Evolutionary conservation across 192 early-diverging fungal genomes (phyloP).

Genomic region (Coemansia sp.): DNA sequence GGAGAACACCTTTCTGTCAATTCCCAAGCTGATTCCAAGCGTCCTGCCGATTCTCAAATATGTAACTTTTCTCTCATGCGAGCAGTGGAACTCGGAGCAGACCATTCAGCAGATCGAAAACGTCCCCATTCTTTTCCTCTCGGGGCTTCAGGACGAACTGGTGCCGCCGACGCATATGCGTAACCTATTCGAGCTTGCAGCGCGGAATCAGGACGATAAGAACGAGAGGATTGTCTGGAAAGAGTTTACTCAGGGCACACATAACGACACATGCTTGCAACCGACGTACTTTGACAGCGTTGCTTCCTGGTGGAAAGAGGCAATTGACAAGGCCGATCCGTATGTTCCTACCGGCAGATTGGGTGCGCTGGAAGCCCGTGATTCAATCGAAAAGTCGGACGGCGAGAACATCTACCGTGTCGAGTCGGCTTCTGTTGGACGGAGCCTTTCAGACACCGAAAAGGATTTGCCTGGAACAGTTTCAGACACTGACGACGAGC

Average conservation of each 20-base stretch:
- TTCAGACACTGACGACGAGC: constrained; percentile 1
- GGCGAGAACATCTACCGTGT: constrained; percentile 45
- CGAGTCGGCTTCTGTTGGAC: constrained; percentile 35
- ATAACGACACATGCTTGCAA: constrained; percentile 91
- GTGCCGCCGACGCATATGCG: constrained; percentile 88
- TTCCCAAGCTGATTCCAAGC: constrained; percentile 84
- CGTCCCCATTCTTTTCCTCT: constrained; percentile 79
- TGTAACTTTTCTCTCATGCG: constrained; percentile 79
- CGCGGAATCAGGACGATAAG: constrained; percentile 34
- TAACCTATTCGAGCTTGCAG: constrained; percentile 63
- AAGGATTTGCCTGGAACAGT: not conserved
- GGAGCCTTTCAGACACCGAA: constrained; percentile 20
- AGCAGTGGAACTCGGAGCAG: constrained; percentile 83
- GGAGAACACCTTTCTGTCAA: constrained; percentile 91
- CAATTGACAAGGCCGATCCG: constrained; percentile 32
- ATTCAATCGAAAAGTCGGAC: constrained; percentile 43
- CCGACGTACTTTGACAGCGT: constrained; percentile 82
- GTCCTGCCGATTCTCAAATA: constrained; percentile 75
- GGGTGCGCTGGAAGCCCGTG: constrained; percentile 32
- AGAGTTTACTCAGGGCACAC: constrained; percentile 78
- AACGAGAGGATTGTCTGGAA: constrained; percentile 48
- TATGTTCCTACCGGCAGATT: constrained; percentile 53
- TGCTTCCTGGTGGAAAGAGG: constrained; percentile 38
- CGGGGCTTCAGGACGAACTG: constrained; percentile 81
- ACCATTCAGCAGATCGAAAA: constrained; percentile 63